Percentiles rank a stretch among this genome's conserved stretches.
phyloP scores from a whole-genome alignment of 768 basidiomycete genomes.

The Tylopilus rubrobrunneus region DNA sequence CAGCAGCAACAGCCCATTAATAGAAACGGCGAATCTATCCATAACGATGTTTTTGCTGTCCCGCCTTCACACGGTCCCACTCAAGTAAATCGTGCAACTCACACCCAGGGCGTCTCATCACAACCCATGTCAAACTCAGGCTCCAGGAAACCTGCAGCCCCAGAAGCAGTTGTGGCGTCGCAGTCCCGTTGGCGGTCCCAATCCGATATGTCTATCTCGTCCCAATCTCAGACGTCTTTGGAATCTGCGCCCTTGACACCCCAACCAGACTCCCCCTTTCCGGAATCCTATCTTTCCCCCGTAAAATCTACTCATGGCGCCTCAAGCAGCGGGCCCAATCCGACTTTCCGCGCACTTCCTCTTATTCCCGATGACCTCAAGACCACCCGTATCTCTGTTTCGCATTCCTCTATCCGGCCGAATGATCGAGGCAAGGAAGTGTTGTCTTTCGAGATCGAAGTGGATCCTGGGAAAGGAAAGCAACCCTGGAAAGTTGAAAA shows the following conservation, averaged over 20 bases:
- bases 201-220: slow-evolving; percentile 17
- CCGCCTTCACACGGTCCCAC: slow-evolving; percentile 34
- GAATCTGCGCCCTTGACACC: slow-evolving; percentile 16
- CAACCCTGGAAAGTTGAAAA: slow-evolving; percentile 86
- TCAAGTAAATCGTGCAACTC: slow-evolving; percentile 7
- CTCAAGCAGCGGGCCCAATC: slow-evolving; percentile 25
- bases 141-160: slow-evolving; percentile 15
- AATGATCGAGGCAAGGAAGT: slow-evolving; percentile 93
- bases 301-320: slow-evolving; percentile 15
- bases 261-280: slow-evolving; percentile 29
- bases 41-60: slow-evolving; percentile 50
- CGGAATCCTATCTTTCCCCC: slow-evolving; percentile 29
- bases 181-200: slow-evolving; percentile 24
- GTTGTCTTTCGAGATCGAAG: slow-evolving; percentile 77
- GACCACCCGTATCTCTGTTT: slow-evolving; percentile 65
- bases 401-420: slow-evolving; percentile 78
- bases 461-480: slow-evolving; percentile 69
- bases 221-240: slow-evolving; percentile 23
- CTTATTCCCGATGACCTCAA: slow-evolving; percentile 69
- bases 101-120: slow-evolving; percentile 7
- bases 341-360: slow-evolving; percentile 70
- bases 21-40: slow-evolving; percentile 33
- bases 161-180: slow-evolving; percentile 16
- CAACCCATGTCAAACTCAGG: slow-evolving; percentile 11
- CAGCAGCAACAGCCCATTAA: slow-evolving; percentile 11